Base-by-base conservation (phyloP, 257 asterid species). In the Nicotiana paniculata region DNA sequence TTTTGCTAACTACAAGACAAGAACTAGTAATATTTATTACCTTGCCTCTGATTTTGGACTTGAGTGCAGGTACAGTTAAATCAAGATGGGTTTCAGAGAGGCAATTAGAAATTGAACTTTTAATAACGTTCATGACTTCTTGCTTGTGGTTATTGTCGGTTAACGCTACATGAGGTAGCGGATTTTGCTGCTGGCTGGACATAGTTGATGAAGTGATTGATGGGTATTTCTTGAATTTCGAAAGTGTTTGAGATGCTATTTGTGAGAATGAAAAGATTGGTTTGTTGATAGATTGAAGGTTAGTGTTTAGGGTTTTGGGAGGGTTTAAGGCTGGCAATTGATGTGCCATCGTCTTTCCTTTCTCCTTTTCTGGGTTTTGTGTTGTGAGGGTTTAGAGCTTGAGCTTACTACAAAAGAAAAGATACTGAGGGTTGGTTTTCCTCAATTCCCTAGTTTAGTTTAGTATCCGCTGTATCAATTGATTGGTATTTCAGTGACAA, bases 21-120 rank as follows among this genome's bases (percentile, higher is more conserved):
- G 17, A 12, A 12, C 1, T 10, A 12, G 30, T 28, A 28, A 12
- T 11, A 53, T 3, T 12, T 10, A 30, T 72, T 59, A 96, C 99
- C 97, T 96, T 94, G 90, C 99, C 99, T 85, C 93, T 85, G 85
- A 89, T 89, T 86, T 94, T 96, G 86, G 97, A 92, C 16, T 85
- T 84, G 85, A 96, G 94, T 67, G 87, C 88, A 58, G 97, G 93
- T 68, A 96, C 90, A 16, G 93, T 90, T 30, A 72, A 86, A 90
- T 93, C 91, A 35, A 96, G 97, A 81, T 89, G 90, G 16, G 99
- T 93, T 84, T 94, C 99, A 0, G 97, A 89, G 9, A 96, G 90
- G 81, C 98, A 94, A 83, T 92, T 90, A 51, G 86, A 35, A 53
- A 94, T 80, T 1, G 97, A 92, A 75, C 62, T 86, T 67, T 89